Evolutionary conservation across 768 basidiomycete genomes (phyloP), one percentile per base, ranked within the genome.

Genomic region (Postia placenta): DNA sequence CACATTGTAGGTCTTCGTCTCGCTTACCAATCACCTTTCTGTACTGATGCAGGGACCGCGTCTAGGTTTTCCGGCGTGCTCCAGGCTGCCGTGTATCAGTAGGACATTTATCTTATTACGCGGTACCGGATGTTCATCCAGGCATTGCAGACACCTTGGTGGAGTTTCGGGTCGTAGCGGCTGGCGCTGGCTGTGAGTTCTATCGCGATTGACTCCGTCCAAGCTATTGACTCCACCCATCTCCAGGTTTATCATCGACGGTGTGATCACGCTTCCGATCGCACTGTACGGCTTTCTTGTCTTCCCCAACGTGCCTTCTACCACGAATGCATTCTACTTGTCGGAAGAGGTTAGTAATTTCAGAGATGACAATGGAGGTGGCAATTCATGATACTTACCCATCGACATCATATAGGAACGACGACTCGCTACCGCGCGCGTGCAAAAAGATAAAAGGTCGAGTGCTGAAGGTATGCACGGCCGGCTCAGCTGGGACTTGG

Each of bases 221-320:
- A n/a, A n/a, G n/a, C n/a, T n/a, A n/a, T n/a, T n/a, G n/a, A n/a
- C n/a, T n/a, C n/a, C n/a, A n/a, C n/a, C n/a, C n/a, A n/a, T n/a
- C 26, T 57, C 28, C 56, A 81, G 78, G 15, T 83, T 85, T 61
- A 78, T 86, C 50, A 76, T 84, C 37, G 82, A 85, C 57, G 83
- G 82, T 2, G 65, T 83, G n/a, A 84, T 85, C 43, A 84, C 84
- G 3, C 63, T 85, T 14, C 84, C 84, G 0, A 81, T 87, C 52
- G 83, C 85, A 1, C 57, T 85, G 6, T 85, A 84, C 60, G 84
- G 84, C 0, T 87, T 85, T 59, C 56, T 83, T 24, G 69, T 85
- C 27, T 88, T 89, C 61, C 88, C 87, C 14, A 83, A 86, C 59
- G 71, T 81, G 6, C 86, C 85, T 1, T 67, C 73, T 14, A 81